phyloP scores from a whole-genome alignment of 192 early-diverging fungal species.

The Mortierella claussenii region DNA sequence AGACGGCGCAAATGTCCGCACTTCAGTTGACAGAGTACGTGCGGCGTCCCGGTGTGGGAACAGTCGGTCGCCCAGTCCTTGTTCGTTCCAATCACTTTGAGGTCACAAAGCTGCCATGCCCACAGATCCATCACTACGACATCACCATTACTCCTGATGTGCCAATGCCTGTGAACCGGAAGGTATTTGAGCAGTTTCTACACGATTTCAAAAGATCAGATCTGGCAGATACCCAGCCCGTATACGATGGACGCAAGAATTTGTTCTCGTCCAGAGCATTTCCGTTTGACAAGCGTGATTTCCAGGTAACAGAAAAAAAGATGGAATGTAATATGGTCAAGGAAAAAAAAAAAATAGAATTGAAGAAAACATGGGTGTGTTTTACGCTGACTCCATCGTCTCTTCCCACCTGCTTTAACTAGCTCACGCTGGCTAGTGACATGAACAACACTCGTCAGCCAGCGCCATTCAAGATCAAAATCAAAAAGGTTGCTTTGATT shows the following conservation, averaged over 20 bases:
- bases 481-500: slow-evolving; percentile 72
- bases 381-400: too few species aligned
- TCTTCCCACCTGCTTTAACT: too few species aligned
- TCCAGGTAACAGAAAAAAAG: slow-evolving; percentile 55
- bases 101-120: slow-evolving; percentile 67
- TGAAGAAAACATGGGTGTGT: too few species aligned
- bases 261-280: slow-evolving; percentile 71
- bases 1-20: too few species aligned
- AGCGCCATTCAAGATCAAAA: slow-evolving; percentile 70
- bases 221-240: slow-evolving; percentile 67
- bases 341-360: too few species aligned
- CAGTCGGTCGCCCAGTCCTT: slow-evolving; percentile 45
- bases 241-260: slow-evolving; percentile 88
- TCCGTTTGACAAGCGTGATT: slow-evolving; percentile 62
- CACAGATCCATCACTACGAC: slow-evolving; percentile 87
- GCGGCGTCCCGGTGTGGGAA: slow-evolving; percentile 57
- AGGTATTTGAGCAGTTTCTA: slow-evolving; percentile 74
- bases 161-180: slow-evolving; percentile 75
- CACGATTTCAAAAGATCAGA: slow-evolving; percentile 56
- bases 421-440: slow-evolving; percentile 52
- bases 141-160: slow-evolving; percentile 80
- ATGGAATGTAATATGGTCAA: too few species aligned
- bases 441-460: slow-evolving; percentile 23
- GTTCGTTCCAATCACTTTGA: slow-evolving; percentile 82
- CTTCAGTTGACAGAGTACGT: slow-evolving; percentile 51